These are phyloP conservation scores for Houttuynia cordata DNA, from an alignment of 164 flowering plant genomes.

Conservation along the genomic window DNA sequence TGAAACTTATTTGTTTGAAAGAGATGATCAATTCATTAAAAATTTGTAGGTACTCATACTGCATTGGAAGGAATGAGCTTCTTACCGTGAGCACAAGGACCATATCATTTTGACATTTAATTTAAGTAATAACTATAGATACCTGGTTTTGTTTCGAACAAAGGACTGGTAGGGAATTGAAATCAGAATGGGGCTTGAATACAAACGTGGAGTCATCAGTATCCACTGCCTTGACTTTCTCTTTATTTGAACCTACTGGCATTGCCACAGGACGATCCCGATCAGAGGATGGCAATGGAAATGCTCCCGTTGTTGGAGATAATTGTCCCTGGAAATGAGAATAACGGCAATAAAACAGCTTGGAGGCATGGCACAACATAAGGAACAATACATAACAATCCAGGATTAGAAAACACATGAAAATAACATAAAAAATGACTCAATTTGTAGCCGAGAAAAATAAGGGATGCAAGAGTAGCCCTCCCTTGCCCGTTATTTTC, in stretches of 20 bases:
- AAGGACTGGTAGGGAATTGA: constrained; percentile 13
- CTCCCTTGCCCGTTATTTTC: too few species aligned
- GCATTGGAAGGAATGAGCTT: neutral
- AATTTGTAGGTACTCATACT: neutral
- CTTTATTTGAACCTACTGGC: constrained; percentile 10
- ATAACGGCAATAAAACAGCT: neutral
- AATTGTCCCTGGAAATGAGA: constrained; percentile 18
- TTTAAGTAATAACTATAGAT: neutral
- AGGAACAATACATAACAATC: neutral
- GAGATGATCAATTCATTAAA: neutral
- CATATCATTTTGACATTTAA: neutral
- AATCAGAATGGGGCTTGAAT: constrained; percentile 21
- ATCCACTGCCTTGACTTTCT: constrained; percentile 15
- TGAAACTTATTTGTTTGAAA: too few species aligned
- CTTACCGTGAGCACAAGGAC: neutral
- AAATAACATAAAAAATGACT: neutral
- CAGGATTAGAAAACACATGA: neutral
- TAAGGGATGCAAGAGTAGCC: too few species aligned
- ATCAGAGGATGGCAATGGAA: constrained; percentile 19
- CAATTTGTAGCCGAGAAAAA: neutral
- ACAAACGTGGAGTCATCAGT: constrained; percentile 19
- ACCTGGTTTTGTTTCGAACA: constrained; percentile 28
- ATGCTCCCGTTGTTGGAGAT: constrained; percentile 74
- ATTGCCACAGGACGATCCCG: constrained; percentile 17
- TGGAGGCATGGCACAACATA: neutral